Base-by-base conservation (phyloP, 139 green algal genomes). In the Tetraselmis striata region DNA sequence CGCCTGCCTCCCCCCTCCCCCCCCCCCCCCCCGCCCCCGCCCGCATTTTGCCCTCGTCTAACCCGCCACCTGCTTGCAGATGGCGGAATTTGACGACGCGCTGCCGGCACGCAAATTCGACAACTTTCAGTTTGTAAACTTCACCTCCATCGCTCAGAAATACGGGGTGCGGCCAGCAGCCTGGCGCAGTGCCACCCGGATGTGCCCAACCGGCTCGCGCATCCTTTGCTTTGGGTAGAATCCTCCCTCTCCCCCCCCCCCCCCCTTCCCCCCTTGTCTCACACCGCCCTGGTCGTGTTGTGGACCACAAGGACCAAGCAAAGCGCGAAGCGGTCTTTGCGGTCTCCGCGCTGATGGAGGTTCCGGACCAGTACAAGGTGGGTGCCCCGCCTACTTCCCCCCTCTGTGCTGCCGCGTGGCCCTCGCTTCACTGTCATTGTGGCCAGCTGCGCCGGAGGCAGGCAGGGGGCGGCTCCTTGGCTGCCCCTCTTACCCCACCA, bases 1-100 rank as follows among this genome's bases (percentile, higher is more conserved):
- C n/a, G n/a, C n/a, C n/a, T n/a, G n/a, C n/a, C n/a, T 25, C 26
- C 2, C 75, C 28, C 2, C 22, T 11, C 2, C 28, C 26, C 75
- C 28, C 75, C 29, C 26, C 75, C 24, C 24, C n/a, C n/a, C n/a
- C n/a, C n/a, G n/a, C n/a, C n/a, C n/a, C n/a, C n/a, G n/a, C n/a
- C n/a, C n/a, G n/a, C n/a, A n/a, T n/a, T n/a, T n/a, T n/a, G n/a
- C n/a, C n/a, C n/a, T n/a, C n/a, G n/a, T n/a, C n/a, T n/a, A n/a
- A n/a, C n/a, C n/a, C n/a, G n/a, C n/a, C n/a, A n/a, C n/a, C n/a
- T n/a, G n/a, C n/a, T n/a, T 67, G 23, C 59, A 59, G n/a, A 95
- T 95, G 92, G 32, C 85, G 30, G 79, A 94, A n/a, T 94, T 94
- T 84, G 92, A 95, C 76, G 92, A 95, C 75, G 77, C n/a, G 2